Conservation (phyloP, 2,329 filamentous ascomycete genomes). For the Nigrospora oryzae region DNA sequence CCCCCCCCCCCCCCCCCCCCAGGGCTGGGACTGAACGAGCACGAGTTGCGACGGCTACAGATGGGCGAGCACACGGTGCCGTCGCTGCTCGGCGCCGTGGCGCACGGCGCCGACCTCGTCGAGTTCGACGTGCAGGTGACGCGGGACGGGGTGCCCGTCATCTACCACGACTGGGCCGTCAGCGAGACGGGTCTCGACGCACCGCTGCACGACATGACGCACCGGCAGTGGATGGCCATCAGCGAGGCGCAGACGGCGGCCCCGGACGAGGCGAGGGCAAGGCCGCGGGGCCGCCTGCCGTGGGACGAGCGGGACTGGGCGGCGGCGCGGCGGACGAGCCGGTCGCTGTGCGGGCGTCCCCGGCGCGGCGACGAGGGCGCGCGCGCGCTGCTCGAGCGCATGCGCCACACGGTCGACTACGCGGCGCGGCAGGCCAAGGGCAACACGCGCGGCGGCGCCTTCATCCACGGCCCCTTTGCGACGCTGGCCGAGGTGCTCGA, state of each 20-base stretch:
- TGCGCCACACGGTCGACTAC: slow-evolving; percentile 30
- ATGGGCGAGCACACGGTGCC: slow-evolving; percentile 1
- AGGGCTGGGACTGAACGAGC: slow-evolving; percentile 1
- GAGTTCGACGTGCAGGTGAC: slow-evolving; percentile 33
- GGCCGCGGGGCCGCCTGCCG: neutral
- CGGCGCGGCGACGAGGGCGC: slow-evolving; percentile 8
- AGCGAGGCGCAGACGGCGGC: slow-evolving; percentile 14
- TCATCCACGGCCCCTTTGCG: slow-evolving; percentile 26
- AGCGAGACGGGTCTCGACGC: slow-evolving; percentile 31
- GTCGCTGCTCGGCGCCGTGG: neutral
- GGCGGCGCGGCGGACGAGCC: neutral
- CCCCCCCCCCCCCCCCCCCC: no score
- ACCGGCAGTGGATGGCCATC: slow-evolving; percentile 26
- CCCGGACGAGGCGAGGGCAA: neutral
- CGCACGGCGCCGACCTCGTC: slow-evolving; percentile 1
- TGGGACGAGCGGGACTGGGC: neutral
- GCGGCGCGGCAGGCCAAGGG: slow-evolving; percentile 27
- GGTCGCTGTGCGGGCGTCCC: neutral
- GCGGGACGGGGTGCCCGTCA: slow-evolving; percentile 26
- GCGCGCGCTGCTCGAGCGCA: slow-evolving; percentile 16
- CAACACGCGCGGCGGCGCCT: slow-evolving; percentile 24
- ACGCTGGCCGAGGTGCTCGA: slow-evolving; percentile 27
- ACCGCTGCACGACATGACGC: slow-evolving; percentile 26
- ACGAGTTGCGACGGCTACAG: neutral
- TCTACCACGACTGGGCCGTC: slow-evolving; percentile 32